A percentile compares a stretch with the other conserved stretches of the same genome.
Evolutionary conservation across 164 flowering plant genomes (phyloP).

Genomic region (Cinnamomum micranthum): DNA sequence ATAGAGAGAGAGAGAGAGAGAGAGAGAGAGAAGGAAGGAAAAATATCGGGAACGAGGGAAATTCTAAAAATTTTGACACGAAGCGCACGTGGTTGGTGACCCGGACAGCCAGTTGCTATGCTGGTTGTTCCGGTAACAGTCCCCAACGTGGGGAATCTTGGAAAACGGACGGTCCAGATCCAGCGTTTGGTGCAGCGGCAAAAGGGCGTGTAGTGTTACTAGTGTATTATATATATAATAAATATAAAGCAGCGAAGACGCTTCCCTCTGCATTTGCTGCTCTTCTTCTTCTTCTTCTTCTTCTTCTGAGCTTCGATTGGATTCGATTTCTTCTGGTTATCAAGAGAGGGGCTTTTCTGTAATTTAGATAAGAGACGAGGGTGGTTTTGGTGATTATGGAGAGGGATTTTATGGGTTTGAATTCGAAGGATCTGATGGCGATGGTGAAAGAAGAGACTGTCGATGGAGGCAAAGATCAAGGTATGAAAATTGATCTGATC

Average conservation of each 20-base stretch:
- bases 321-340: not conserved
- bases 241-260: not conserved
- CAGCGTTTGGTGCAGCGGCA: not conserved
- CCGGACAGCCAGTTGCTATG: conserved; percentile 22
- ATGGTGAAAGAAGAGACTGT: conserved; percentile 35
- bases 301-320: not conserved
- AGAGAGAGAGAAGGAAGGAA: too few species aligned
- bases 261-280: not conserved
- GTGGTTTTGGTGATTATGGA: conserved; percentile 32
- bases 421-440: conserved; percentile 23
- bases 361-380: conserved; percentile 7
- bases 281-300: not conserved
- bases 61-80: not conserved
- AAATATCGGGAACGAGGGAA: not conserved
- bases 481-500: conserved; percentile 9
- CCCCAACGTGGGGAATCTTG: not conserved
- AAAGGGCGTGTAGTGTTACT: not conserved
- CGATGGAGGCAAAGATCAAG: conserved; percentile 29
- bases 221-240: not conserved
- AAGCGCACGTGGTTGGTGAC: conserved; percentile 36
- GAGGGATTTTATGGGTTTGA: conserved; percentile 57
- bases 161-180: conserved; percentile 29
- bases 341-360: conserved; percentile 4
- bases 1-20: too few species aligned
- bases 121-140: conserved; percentile 20